Percentiles rank a stretch among this genome's conserved stretches.
These are phyloP conservation scores for Nissolia schottii DNA, from an alignment of 306 rosid species.

Conservation along the genomic window DNA sequence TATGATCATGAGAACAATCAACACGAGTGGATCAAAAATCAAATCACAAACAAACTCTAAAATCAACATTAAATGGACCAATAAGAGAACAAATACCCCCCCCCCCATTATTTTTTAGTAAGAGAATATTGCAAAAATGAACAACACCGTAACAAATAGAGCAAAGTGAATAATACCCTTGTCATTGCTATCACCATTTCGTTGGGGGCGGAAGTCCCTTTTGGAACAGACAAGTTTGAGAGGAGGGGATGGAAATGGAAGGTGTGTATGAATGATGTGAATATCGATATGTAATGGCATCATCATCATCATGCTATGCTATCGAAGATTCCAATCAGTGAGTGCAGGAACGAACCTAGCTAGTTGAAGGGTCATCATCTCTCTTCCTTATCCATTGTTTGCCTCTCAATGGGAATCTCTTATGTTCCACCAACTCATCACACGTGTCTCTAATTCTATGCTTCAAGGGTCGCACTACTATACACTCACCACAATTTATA, in stretches of 20 bases:
- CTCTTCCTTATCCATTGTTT: conserved; percentile 34
- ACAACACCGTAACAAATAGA: neutral
- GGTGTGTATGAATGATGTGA: conserved; percentile 42
- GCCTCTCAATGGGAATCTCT: conserved; percentile 28
- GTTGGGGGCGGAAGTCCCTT: conserved; percentile 27
- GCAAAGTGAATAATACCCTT: conserved; percentile 28
- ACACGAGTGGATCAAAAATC: neutral
- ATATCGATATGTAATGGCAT: conserved; percentile 43
- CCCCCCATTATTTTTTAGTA: neutral
- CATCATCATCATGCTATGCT: too few relatives aligned
- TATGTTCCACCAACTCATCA: conserved; percentile 25
- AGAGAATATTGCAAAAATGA: neutral
- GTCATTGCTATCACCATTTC: conserved; percentile 29
- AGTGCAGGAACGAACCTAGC: neutral
- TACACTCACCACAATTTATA: too few relatives aligned
- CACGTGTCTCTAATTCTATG: conserved; percentile 6
- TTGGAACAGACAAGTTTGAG: conserved; percentile 39
- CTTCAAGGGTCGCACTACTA: neutral
- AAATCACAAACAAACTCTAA: neutral
- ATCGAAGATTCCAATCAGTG: conserved; percentile 11
- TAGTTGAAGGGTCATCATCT: neutral
- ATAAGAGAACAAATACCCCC: neutral
- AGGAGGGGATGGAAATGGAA: conserved; percentile 40
- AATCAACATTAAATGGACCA: neutral
- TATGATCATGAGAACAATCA: neutral